Conservation (phyloP, 441 rosid genomes). For the Pelargonium myrrhifolium region DNA sequence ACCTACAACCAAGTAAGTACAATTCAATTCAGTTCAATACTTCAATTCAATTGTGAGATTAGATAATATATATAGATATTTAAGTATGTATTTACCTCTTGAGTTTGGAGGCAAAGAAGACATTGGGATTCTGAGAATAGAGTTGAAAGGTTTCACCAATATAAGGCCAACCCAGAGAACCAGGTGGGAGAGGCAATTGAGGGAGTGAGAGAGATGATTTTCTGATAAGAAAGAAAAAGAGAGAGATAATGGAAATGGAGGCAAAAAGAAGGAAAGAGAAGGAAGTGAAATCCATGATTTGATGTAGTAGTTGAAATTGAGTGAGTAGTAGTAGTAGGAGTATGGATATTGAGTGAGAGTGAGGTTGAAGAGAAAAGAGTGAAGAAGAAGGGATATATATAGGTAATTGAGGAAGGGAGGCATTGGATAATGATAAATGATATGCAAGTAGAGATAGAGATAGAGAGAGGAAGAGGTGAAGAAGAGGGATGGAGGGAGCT, state of each 20-base stretch:
- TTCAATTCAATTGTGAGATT: no score
- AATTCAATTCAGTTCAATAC: no score
- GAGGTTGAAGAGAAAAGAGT: constrained; percentile 12
- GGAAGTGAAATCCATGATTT: constrained; percentile 37
- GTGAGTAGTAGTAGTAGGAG: background rate
- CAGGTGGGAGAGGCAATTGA: constrained; percentile 75
- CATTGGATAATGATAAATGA: background rate
- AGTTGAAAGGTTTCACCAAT: constrained; percentile 90
- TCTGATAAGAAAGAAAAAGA: constrained; percentile 31
- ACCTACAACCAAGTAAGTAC: constrained; percentile 27
- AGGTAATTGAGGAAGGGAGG: background rate
- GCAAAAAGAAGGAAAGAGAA: constrained; percentile 21
- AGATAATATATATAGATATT: no score
- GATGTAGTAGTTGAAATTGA: no score
- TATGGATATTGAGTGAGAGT: background rate
- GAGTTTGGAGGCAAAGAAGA: constrained; percentile 81
- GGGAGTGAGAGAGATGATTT: constrained; percentile 12
- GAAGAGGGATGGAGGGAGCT: no score
- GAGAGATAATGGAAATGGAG: constrained; percentile 27
- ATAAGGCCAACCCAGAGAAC: constrained; percentile 87
- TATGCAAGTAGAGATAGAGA: background rate
- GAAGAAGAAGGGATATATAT: constrained; percentile 23
- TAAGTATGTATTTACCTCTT: no score
- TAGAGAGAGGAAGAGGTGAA: background rate
- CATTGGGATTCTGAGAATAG: constrained; percentile 88